These are phyloP conservation scores for Tremellales sp. DNA, from an alignment of 1,284 basidiomycete species.

Conservation along the genomic window DNA sequence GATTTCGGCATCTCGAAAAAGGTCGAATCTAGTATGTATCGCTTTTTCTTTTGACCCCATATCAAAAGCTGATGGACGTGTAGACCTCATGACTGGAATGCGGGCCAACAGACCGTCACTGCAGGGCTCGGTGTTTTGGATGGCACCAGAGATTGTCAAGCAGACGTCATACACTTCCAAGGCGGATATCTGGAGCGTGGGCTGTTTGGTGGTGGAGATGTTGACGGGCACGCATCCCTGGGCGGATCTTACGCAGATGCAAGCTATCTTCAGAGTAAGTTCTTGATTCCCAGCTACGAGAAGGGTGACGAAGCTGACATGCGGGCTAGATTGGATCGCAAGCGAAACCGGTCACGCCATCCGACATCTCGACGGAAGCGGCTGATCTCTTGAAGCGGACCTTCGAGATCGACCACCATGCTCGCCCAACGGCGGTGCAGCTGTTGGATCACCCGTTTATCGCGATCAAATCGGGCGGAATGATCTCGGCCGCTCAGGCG, in stretches of 20 bases:
- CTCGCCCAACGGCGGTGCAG: constrained; percentile 73
- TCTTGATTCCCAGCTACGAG: neutral
- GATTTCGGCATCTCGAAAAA: constrained; percentile 99
- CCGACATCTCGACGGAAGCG: constrained; percentile 80
- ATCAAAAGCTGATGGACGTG: neutral
- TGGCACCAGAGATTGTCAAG: constrained; percentile 97
- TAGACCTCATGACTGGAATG: constrained; percentile 72
- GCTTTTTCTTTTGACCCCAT: neutral
- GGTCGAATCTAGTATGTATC: constrained; percentile 82
- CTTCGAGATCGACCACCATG: constrained; percentile 77
- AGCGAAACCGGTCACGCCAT: constrained; percentile 75
- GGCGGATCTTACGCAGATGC: constrained; percentile 98
- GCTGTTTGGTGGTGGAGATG: constrained; percentile 98
- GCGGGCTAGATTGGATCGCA: constrained; percentile 77
- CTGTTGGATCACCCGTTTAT: constrained; percentile 75
- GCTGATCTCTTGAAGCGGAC: constrained; percentile 78
- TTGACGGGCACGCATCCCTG: constrained; percentile 95
- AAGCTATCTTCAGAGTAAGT: constrained; percentile 87
- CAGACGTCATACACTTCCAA: constrained; percentile 88
- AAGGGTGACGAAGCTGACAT: neutral
- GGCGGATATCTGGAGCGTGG: constrained; percentile 98
- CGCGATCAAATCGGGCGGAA: constrained; percentile 6
- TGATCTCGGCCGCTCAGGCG: constrained; percentile 17
- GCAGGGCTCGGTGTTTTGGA: constrained; percentile 98
- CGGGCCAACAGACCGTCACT: constrained; percentile 82